Evolutionary conservation across 2,329 filamentous ascomycete species (phyloP).

Genomic region (Nectriaceae sp.): DNA sequence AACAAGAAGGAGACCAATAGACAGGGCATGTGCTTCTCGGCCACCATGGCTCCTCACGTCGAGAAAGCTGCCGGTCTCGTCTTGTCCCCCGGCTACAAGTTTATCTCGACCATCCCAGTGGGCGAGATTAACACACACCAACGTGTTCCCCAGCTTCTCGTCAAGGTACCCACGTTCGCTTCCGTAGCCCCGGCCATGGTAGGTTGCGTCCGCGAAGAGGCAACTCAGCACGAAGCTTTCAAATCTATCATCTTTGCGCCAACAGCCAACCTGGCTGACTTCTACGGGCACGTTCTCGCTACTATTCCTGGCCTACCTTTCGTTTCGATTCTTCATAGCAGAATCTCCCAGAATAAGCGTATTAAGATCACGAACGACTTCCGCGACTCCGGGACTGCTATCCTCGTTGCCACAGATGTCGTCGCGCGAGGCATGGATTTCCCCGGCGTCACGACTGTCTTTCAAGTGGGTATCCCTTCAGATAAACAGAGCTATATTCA

Average conservation of each 20-base stretch:
- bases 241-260: slow-evolving; percentile 85
- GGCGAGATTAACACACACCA: slow-evolving; percentile 78
- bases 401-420: slow-evolving; percentile 71
- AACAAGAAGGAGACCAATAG: slow-evolving; percentile 58
- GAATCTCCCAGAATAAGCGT: slow-evolving; percentile 52
- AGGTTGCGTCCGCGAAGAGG: slow-evolving; percentile 54
- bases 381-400: slow-evolving; percentile 51
- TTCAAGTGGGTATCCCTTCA: slow-evolving; percentile 62
- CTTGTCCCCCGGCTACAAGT: slow-evolving; percentile 72
- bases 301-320: slow-evolving; percentile 42
- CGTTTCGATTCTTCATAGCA: slow-evolving; percentile 50
- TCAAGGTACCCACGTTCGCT: slow-evolving; percentile 69
- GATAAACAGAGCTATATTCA: slow-evolving; percentile 68
- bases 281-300: slow-evolving; percentile 50
- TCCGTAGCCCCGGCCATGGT: slow-evolving; percentile 64
- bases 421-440: slow-evolving; percentile 75
- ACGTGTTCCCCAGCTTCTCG: slow-evolving; percentile 71
- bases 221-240: slow-evolving; percentile 54
- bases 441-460: slow-evolving; percentile 66
- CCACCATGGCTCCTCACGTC: slow-evolving; percentile 79
- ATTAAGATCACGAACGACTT: slow-evolving; percentile 63
- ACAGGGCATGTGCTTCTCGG: slow-evolving; percentile 82
- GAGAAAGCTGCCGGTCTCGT: slow-evolving; percentile 71
- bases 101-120: slow-evolving; percentile 76
- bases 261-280: slow-evolving; percentile 53